Conservation (phyloP, 2,329 filamentous ascomycete species). For the Albophoma yamanashiensis region DNA sequence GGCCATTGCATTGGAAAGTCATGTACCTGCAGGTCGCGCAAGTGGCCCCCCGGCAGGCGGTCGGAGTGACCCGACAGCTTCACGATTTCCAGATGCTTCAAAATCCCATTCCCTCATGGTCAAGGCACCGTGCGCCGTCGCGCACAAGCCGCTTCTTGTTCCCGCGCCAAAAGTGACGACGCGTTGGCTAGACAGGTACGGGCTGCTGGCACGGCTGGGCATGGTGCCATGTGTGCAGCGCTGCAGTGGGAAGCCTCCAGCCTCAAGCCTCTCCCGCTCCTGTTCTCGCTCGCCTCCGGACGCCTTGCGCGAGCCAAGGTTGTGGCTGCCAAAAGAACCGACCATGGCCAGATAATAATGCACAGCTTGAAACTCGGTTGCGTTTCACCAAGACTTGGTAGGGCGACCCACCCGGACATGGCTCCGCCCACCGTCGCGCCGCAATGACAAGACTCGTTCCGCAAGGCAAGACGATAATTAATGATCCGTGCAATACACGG, state of each 20-base stretch:
- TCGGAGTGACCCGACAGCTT: not conserved
- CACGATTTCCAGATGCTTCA: not conserved
- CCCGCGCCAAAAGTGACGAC: not conserved
- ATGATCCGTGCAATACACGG: not conserved
- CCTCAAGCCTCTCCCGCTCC: not conserved
- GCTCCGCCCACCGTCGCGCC: not conserved
- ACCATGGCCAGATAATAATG: not conserved
- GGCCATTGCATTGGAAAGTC: not conserved
- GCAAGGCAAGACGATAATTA: not conserved
- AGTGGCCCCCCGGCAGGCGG: not conserved
- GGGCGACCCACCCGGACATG: too few relatives aligned
- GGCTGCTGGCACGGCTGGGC: not conserved
- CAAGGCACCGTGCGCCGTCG: not conserved
- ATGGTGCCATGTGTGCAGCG: not conserved
- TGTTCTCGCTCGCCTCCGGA: not conserved
- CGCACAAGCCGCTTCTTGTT: not conserved
- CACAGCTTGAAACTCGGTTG: conserved; percentile 6
- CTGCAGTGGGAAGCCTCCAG: not conserved
- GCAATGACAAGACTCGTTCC: not conserved
- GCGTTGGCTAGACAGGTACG: not conserved
- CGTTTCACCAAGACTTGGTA: conserved; percentile 6
- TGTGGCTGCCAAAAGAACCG: not conserved
- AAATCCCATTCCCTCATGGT: not conserved
- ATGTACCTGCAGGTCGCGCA: too few relatives aligned
- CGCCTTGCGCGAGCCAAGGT: not conserved